A percentile compares a stretch with the other conserved stretches of the same genome.
Evolutionary conservation across 78 protist species (phyloP).

Genomic region (Emiliania huxleyi): DNA sequence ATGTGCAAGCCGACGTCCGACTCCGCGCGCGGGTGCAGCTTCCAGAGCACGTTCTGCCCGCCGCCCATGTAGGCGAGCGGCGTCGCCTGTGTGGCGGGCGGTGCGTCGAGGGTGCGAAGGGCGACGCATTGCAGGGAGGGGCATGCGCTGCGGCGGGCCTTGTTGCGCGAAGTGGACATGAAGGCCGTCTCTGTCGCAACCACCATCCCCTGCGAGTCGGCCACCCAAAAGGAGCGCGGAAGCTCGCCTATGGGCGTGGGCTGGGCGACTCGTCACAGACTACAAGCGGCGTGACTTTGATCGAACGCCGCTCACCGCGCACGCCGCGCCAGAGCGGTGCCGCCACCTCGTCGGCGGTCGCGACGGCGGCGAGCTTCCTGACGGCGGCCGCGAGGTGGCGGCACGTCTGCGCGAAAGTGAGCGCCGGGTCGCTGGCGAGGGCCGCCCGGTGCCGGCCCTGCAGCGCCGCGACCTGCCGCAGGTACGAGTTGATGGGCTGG

Average conservation of each 20-base stretch:
- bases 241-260: too few relatives aligned
- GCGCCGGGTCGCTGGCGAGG: neutral
- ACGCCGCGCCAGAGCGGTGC: neutral
- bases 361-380: constrained; percentile 9
- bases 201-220: neutral
- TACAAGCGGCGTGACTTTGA: too few relatives aligned
- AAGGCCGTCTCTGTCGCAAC: constrained; percentile 17
- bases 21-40: neutral
- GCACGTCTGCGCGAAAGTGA: neutral
- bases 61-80: constrained; percentile 3
- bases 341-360: neutral
- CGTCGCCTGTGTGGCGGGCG: too few relatives aligned
- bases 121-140: too few relatives aligned
- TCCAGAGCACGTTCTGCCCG: neutral
- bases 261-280: too few relatives aligned
- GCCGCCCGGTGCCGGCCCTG: neutral
- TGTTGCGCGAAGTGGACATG: constrained; percentile 16
- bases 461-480: neutral
- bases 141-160: too few relatives aligned
- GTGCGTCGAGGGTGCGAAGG: too few relatives aligned
- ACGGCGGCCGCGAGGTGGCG: neutral
- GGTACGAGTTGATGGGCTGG: constrained; percentile 19
- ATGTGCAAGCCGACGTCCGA: too few relatives aligned
- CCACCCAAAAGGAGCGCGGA: neutral
- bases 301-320: too few relatives aligned